Evolutionary conservation across 352 stramenopile species (phyloP).

Genomic region (Phytophthora parvispora): DNA sequence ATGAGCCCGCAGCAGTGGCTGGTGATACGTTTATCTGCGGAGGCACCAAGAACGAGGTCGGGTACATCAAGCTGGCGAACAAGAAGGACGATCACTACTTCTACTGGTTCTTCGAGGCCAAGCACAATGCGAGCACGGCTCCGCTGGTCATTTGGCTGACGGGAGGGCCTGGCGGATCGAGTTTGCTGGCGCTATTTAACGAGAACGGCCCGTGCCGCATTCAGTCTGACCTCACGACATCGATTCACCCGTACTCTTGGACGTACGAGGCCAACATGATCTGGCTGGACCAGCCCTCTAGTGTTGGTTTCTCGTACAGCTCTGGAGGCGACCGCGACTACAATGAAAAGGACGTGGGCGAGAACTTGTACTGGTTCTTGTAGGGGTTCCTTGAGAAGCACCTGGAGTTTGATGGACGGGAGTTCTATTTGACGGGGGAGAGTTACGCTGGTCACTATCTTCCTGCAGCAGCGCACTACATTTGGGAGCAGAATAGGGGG

Average conservation of each 20-base stretch:
- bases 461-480: constrained; percentile 45
- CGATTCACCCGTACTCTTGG: constrained; percentile 61
- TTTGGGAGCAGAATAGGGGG: constrained; percentile 41
- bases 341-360: constrained; percentile 46
- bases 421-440: constrained; percentile 57
- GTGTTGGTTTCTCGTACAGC: constrained; percentile 52
- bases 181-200: constrained; percentile 52
- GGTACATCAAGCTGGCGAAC: constrained; percentile 63
- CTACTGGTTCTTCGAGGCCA: constrained; percentile 73
- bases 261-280: constrained; percentile 60
- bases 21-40: neutral
- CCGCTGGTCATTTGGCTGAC: constrained; percentile 70
- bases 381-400: constrained; percentile 51
- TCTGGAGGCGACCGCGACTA: constrained; percentile 30
- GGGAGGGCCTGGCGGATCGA: constrained; percentile 58
- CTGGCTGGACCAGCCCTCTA: constrained; percentile 63
- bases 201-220: constrained; percentile 69
- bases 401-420: constrained; percentile 45
- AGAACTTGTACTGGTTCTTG: constrained; percentile 60
- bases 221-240: constrained; percentile 43
- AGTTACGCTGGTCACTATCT: constrained; percentile 46
- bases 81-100: constrained; percentile 77
- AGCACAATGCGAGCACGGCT: constrained; percentile 35
- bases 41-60: constrained; percentile 17
- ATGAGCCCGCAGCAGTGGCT: neutral